Base-by-base conservation (phyloP, 768 basidiomycete genomes). In the Sporobolomyces pararoseus region DNA sequence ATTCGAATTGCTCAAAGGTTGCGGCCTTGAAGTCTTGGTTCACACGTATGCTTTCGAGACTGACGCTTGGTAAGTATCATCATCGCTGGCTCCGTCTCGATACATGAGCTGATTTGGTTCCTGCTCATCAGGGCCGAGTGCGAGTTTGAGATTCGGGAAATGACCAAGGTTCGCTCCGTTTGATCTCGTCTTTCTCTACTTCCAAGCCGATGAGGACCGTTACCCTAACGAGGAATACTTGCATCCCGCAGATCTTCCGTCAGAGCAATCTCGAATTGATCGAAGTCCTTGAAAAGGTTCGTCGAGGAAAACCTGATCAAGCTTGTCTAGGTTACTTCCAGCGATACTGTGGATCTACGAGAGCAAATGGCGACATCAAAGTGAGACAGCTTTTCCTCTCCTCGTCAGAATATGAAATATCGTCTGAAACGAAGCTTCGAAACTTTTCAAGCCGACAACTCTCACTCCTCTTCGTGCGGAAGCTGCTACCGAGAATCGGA, bases 11-110 rank as follows among this genome's bases (percentile, higher is more conserved):
- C 7, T 1, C 7, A 19, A 32, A n/a, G 71, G 71, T 0, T 72
- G 71, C 52, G 63, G 66, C 0, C 27, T 54, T 13, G 66, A 64
- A 25, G 34, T 27, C 34, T 16, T 51, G 16, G 4, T 54, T 27
- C 61, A 64, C 6, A 44, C 57, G 3, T 81, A 78, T 44, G 78
- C 75, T 2, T 81, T 81, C 62, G 78, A 81, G 62, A 79, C 80
- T 1, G 57, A 70, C n/a, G 73, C 61, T 1, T 81, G 80, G 80
- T 71, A 31, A 12, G 65, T 12, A 27, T 29, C 10, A 13, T 10
- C 53, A n/a, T n/a, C 27, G 14, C 25, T 4, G 16, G 14, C 39
- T 3, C 6, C 4, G 21, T 29, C 0, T 17, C 16, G 21, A 21
- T 14, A n/a, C 21, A 47, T 47, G 13, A 12, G 31, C 7, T 16